These are phyloP conservation scores for Luvunga scandens DNA, from an alignment of 345 rosid species.

Conservation along the genomic window DNA sequence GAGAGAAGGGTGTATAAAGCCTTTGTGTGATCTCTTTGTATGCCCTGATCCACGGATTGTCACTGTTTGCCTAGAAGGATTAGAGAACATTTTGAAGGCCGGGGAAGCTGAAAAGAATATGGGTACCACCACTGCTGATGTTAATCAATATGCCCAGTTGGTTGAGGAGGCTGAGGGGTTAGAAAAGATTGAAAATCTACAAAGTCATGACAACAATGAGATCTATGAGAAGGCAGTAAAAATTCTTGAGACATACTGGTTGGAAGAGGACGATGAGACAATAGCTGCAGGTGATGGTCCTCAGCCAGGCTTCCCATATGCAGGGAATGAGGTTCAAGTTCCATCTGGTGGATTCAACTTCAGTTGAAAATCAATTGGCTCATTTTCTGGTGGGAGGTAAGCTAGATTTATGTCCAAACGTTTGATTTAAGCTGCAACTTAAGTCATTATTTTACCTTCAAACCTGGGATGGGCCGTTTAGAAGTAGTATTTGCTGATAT, in stretches of 20 bases:
- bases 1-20: constrained; percentile 76
- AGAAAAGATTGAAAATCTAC: constrained; percentile 81
- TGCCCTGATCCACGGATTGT: constrained; percentile 88
- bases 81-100: constrained; percentile 67
- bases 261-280: constrained; percentile 79
- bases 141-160: constrained; percentile 62
- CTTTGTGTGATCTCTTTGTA: constrained; percentile 73
- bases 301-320: constrained; percentile 60
- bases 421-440: background rate
- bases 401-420: background rate
- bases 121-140: constrained; percentile 41
- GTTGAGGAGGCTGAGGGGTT: constrained; percentile 84
- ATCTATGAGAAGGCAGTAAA: constrained; percentile 86
- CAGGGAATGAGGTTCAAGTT: constrained; percentile 50
- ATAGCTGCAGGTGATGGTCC: constrained; percentile 56
- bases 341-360: constrained; percentile 86
- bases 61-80: constrained; percentile 63
- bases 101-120: constrained; percentile 77
- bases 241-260: constrained; percentile 82
- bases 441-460: background rate
- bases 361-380: constrained; percentile 32
- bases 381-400: background rate
- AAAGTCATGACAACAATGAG: constrained; percentile 80
- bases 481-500: background rate
- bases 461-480: background rate